A percentile compares a stretch with the other conserved stretches of the same genome.
Evolutionary conservation across 78 protist genomes (phyloP).

Genomic region (Dictyostelium discoideum): DNA sequence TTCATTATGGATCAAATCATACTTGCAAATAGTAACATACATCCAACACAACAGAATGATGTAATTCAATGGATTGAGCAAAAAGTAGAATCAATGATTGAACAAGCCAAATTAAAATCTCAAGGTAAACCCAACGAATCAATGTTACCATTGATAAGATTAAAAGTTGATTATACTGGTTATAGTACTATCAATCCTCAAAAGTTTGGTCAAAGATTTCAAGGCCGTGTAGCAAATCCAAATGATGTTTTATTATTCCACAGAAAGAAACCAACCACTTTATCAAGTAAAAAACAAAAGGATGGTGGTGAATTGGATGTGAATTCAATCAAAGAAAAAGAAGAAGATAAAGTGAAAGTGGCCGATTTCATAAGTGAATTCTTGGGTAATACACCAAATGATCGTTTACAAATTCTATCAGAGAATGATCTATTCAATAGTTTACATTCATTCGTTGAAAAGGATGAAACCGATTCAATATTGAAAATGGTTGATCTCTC

Average conservation of each 20-base stretch:
- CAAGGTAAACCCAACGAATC: slow-evolving; percentile 24
- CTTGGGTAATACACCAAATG: slow-evolving; percentile 47
- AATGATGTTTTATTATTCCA: slow-evolving; percentile 78
- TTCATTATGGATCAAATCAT: slow-evolving; percentile 70
- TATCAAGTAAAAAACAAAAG: neutral
- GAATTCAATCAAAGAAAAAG: neutral
- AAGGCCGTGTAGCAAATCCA: slow-evolving; percentile 91
- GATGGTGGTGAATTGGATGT: neutral
- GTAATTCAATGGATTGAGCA: slow-evolving; percentile 35
- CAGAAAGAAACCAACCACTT: slow-evolving; percentile 38
- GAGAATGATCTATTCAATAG: slow-evolving; percentile 62
- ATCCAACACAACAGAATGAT: slow-evolving; percentile 64
- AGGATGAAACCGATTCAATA: slow-evolving; percentile 72
- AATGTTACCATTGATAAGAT: slow-evolving; percentile 67
- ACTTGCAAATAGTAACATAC: slow-evolving; percentile 39
- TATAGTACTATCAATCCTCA: slow-evolving; percentile 79
- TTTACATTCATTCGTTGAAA: slow-evolving; percentile 76
- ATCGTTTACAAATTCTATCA: slow-evolving; percentile 35
- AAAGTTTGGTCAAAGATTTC: slow-evolving; percentile 86
- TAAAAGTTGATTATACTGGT: slow-evolving; percentile 78
- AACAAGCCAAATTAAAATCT: neutral
- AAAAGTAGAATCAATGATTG: slow-evolving; percentile 29
- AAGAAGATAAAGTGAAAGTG: slow-evolving; percentile 69
- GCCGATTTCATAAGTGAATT: slow-evolving; percentile 69
- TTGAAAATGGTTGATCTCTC: slow-evolving; percentile 34